phyloP scores from a whole-genome alignment of 495 filamentous ascomycete species.

The Talaromyces wortmannii region DNA sequence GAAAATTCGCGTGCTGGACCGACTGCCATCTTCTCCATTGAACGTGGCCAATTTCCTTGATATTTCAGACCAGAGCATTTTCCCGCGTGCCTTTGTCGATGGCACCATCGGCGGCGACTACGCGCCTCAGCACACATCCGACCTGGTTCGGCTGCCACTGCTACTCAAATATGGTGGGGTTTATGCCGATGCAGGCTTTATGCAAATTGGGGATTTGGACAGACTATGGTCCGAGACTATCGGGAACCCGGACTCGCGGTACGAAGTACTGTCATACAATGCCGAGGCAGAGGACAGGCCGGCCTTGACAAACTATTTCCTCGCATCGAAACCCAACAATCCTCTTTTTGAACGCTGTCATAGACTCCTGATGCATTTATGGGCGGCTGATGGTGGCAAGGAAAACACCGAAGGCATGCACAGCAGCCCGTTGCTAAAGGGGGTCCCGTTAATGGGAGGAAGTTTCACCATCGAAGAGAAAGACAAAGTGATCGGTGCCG shows the following conservation, averaged over 20 bases:
- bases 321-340: conserved; percentile 31
- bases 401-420: conserved; percentile 46
- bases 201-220: conserved; percentile 51
- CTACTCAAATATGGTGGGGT: conserved; percentile 48
- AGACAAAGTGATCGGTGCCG: conserved; percentile 14
- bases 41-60: conserved; percentile 44
- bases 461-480: conserved; percentile 15
- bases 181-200: conserved; percentile 47
- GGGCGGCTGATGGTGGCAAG: conserved; percentile 41
- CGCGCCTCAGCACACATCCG: conserved; percentile 45
- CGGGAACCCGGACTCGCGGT: conserved; percentile 34
- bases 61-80: conserved; percentile 26
- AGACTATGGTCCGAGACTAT: conserved; percentile 40
- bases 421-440: conserved; percentile 34
- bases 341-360: conserved; percentile 44
- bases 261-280: conserved; percentile 41
- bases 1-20: conserved; percentile 45
- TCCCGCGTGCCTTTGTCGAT: conserved; percentile 42
- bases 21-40: conserved; percentile 26
- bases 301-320: conserved; percentile 42
- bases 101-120: conserved; percentile 38
- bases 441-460: conserved; percentile 26
- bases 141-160: conserved; percentile 49
- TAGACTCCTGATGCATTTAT: conserved; percentile 38
- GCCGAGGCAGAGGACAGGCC: conserved; percentile 19